Evolutionary conservation across 140 eudicot genomes (phyloP).

Genomic region (Bidens hawaiensis): DNA sequence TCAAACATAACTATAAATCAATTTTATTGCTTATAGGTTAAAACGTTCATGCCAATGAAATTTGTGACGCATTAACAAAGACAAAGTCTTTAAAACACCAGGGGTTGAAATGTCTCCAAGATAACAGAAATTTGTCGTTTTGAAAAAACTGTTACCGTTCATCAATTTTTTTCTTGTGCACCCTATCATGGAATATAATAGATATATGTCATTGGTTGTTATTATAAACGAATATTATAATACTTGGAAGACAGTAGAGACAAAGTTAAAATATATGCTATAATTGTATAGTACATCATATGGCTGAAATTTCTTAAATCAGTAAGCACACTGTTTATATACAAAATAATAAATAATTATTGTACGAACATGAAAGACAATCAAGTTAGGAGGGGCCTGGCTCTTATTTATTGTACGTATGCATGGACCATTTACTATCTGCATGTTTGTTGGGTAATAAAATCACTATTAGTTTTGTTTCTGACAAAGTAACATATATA

Average conservation of each 20-base stretch:
- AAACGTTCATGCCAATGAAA: neutral
- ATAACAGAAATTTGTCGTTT: too few species aligned
- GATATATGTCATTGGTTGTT: neutral
- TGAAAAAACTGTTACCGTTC: neutral
- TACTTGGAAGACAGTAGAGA: neutral
- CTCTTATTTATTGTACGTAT: neutral
- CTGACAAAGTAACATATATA: neutral
- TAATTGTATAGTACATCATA: neutral
- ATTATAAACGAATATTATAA: too few species aligned
- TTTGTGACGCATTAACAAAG: too few species aligned
- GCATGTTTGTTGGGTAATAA: neutral
- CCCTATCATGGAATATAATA: neutral
- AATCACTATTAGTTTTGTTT: neutral
- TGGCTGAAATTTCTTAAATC: neutral
- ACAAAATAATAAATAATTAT: neutral
- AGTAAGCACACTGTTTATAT: neutral
- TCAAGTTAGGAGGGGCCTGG: neutral
- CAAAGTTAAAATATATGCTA: neutral
- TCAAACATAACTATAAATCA: neutral
- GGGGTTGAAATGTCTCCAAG: too few species aligned
- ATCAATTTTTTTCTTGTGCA: neutral
- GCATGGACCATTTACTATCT: neutral
- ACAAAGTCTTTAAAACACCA: too few species aligned
- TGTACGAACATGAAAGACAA: neutral
- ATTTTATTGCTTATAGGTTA: neutral